Evolutionary conservation across 208 protist species (phyloP).

Genomic region (Acanthamoeba quina): DNA sequence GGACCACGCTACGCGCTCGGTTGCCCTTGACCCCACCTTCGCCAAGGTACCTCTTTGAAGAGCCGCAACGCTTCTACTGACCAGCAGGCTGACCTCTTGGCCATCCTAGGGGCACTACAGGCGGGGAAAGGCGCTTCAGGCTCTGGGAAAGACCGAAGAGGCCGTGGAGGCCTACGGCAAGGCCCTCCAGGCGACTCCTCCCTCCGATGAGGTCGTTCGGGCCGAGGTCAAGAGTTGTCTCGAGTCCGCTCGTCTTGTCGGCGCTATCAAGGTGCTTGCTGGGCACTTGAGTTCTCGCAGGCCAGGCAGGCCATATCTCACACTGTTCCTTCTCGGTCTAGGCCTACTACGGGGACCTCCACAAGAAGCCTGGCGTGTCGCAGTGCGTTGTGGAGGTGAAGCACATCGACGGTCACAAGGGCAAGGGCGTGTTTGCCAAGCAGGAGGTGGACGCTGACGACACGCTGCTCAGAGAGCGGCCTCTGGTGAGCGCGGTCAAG

Average conservation of each 20-base stretch:
- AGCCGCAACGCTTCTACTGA: no score
- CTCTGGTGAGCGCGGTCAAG: constrained; percentile 27
- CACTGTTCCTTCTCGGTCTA: not conserved
- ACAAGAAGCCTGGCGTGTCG: not conserved
- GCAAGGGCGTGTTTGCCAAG: not conserved
- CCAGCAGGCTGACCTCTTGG: not conserved
- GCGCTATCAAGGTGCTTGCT: not conserved
- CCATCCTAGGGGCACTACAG: not conserved
- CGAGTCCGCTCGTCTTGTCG: not conserved
- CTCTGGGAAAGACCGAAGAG: not conserved
- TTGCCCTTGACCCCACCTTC: not conserved
- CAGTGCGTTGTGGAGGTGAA: not conserved
- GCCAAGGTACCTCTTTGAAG: not conserved
- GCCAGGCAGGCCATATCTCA: not conserved
- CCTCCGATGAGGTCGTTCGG: not conserved
- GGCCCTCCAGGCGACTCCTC: not conserved
- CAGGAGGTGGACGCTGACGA: not conserved
- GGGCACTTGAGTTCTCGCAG: not conserved
- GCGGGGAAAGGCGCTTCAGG: not conserved
- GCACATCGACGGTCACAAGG: not conserved
- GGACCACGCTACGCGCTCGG: not conserved
- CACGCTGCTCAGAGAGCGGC: not conserved
- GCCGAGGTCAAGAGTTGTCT: constrained; percentile 4
- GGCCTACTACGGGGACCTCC: not conserved
- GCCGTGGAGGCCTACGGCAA: constrained; percentile 13